Conservation (phyloP, 129 eudicot species). For the Scalesia atractyloides region DNA sequence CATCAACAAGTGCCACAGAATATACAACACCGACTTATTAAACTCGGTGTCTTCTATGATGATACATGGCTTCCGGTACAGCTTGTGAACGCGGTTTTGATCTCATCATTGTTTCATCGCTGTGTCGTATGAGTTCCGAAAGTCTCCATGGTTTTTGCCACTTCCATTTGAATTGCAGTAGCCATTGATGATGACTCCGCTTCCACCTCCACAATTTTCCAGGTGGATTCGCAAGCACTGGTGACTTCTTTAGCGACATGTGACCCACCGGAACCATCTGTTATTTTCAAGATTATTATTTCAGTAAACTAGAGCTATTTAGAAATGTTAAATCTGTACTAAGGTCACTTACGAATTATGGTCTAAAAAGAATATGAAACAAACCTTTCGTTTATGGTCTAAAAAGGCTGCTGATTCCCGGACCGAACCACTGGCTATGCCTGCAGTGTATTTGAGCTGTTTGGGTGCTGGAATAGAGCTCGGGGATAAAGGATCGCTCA, state of each 20-base stretch:
- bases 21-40: slow-evolving; percentile 28
- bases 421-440: slow-evolving; percentile 79
- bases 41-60: slow-evolving; percentile 46
- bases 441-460: slow-evolving; percentile 90
- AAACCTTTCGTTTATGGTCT: slow-evolving; percentile 86
- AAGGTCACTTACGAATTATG: no score
- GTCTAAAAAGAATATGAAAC: not conserved
- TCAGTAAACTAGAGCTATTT: not conserved
- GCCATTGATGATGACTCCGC: slow-evolving; percentile 98
- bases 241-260: slow-evolving; percentile 67
- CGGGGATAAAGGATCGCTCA: slow-evolving; percentile 78
- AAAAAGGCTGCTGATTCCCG: slow-evolving; percentile 81
- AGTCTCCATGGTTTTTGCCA: slow-evolving; percentile 99
- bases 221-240: slow-evolving; percentile 49
- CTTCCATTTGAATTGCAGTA: slow-evolving; percentile 93
- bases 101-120: slow-evolving; percentile 83
- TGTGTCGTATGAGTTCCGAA: slow-evolving; percentile 75
- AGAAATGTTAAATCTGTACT: not conserved
- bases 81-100: slow-evolving; percentile 61
- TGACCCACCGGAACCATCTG: slow-evolving; percentile 95
- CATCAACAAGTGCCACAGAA: slow-evolving; percentile 12
- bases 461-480: slow-evolving; percentile 85
- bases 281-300: slow-evolving; percentile 1
- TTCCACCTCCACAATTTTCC: slow-evolving; percentile 99
- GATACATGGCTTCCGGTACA: slow-evolving; percentile 52